Percentiles rank a stretch among this genome's conserved stretches.
Conservation (phyloP, 73 alveolate species). For the Stentor roeselii region DNA sequence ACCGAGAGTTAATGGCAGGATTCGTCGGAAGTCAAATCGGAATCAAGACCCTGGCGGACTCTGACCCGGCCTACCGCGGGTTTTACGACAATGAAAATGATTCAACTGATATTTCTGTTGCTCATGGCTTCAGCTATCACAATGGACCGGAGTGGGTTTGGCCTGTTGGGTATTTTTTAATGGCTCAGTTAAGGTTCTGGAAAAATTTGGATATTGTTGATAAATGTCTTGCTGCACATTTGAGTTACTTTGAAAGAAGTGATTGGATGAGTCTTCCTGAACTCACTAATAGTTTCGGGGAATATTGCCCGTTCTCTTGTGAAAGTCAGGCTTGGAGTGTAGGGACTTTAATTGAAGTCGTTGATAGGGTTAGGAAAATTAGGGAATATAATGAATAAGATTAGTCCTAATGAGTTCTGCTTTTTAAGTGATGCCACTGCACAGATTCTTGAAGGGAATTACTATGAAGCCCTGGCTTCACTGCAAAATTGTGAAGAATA, state of each 20-base stretch:
- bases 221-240: conserved; percentile 33
- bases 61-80: conserved; percentile 36
- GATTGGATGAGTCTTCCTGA: conserved; percentile 49
- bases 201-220: conserved; percentile 12
- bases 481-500: neutral
- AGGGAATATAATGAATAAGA: too few species aligned
- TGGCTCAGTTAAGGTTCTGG: conserved; percentile 31
- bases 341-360: conserved; percentile 47
- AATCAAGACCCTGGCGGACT: conserved; percentile 11
- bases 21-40: conserved; percentile 37
- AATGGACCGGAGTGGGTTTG: conserved; percentile 74
- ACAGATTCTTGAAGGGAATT: neutral
- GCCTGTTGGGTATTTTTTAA: conserved; percentile 49
- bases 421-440: neutral
- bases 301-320: conserved; percentile 47
- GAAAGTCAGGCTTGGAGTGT: conserved; percentile 58
- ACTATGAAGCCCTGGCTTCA: neutral
- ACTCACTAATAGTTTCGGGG: conserved; percentile 52
- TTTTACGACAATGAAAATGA: conserved; percentile 54
- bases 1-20: conserved; percentile 30
- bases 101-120: conserved; percentile 31
- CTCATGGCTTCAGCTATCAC: conserved; percentile 60
- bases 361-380: too few species aligned
- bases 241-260: conserved; percentile 10
- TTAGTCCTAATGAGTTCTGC: neutral